A percentile compares a stretch with the other conserved stretches of the same genome.
These are phyloP conservation scores for Naegleria fowleri DNA, from an alignment of 208 protist species.

Conservation along the genomic window DNA sequence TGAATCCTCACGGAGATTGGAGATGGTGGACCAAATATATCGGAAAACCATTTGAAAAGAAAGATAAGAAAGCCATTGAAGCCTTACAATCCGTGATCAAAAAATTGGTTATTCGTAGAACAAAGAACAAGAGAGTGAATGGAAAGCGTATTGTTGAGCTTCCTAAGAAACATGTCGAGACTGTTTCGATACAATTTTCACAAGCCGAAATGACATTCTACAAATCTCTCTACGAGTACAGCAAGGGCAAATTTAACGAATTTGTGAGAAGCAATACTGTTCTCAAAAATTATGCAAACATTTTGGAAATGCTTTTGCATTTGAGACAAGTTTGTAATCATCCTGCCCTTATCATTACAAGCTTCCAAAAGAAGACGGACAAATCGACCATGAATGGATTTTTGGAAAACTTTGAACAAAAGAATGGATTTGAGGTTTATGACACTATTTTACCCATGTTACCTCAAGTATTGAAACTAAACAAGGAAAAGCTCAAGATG, in stretches of 20 bases:
- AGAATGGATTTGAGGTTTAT: neutral
- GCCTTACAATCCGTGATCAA: neutral
- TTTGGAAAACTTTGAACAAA: slow-evolving; percentile 3
- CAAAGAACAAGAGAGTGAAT: slow-evolving; percentile 33
- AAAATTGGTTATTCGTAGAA: slow-evolving; percentile 18
- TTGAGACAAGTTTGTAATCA: slow-evolving; percentile 83
- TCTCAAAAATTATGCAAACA: slow-evolving; percentile 87
- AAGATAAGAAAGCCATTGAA: neutral
- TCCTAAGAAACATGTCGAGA: slow-evolving; percentile 57
- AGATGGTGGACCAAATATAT: slow-evolving; percentile 24
- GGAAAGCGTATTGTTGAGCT: neutral
- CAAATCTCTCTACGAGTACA: slow-evolving; percentile 68
- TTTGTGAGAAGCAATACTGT: slow-evolving; percentile 68
- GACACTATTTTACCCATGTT: slow-evolving; percentile 2
- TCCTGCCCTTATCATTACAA: slow-evolving; percentile 34
- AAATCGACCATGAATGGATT: neutral
- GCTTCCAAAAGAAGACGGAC: slow-evolving; percentile 5
- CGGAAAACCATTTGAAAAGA: slow-evolving; percentile 31
- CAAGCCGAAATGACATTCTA: slow-evolving; percentile 67
- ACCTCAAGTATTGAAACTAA: neutral
- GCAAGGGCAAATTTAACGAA: slow-evolving; percentile 62
- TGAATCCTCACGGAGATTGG: slow-evolving; percentile 33
- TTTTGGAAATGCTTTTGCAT: slow-evolving; percentile 84
- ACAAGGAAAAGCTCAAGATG: neutral
- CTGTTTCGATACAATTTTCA: slow-evolving; percentile 61